These are phyloP conservation scores for Trichoderma afroharzianum DNA, from an alignment of 2,329 filamentous ascomycete genomes.

Conservation along the genomic window DNA sequence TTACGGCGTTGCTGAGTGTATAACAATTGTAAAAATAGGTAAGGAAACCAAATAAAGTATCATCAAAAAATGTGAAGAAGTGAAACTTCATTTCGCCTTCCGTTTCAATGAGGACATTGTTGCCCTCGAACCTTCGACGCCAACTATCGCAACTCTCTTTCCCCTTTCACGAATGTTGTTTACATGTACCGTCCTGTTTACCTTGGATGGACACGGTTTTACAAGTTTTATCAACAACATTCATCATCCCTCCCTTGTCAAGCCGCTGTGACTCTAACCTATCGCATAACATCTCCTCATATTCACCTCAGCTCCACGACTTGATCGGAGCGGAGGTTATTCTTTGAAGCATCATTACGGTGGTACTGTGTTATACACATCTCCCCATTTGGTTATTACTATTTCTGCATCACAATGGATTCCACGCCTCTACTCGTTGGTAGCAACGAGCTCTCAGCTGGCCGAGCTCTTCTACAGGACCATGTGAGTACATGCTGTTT, in stretches of 20 bases:
- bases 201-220: background rate
- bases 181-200: background rate
- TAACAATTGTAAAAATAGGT: background rate
- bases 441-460: slow-evolving; percentile 28
- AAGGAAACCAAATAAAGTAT: background rate
- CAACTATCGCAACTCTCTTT: background rate
- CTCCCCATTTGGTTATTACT: background rate
- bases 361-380: background rate
- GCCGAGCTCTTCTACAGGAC: slow-evolving; percentile 33
- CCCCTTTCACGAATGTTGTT: background rate
- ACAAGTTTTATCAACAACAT: background rate
- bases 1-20: background rate
- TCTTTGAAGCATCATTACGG: background rate
- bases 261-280: background rate
- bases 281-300: background rate
- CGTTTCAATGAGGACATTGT: background rate
- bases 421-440: slow-evolving; percentile 34
- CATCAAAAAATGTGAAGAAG: background rate
- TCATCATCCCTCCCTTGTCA: background rate
- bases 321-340: background rate
- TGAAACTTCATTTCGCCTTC: background rate
- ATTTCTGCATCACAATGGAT: slow-evolving; percentile 26
- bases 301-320: background rate
- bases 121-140: background rate
- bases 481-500: slow-evolving; percentile 28